phyloP scores from a whole-genome alignment of 2,329 filamentous ascomycete species.

The Arthrobotrys conoides region DNA sequence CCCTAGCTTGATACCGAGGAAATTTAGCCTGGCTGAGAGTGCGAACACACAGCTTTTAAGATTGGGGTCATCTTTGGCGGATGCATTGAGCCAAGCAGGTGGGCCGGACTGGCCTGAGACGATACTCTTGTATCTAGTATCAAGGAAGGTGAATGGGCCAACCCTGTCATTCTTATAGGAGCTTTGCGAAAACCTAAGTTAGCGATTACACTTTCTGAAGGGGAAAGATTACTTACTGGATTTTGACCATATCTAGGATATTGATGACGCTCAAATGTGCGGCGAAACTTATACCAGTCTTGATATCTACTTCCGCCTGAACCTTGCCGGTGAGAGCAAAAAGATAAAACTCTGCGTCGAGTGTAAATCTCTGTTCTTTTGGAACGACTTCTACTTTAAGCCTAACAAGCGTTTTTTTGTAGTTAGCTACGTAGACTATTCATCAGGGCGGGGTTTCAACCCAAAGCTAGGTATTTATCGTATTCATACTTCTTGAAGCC shows the following conservation, averaged over 20 bases:
- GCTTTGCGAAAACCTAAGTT: background rate
- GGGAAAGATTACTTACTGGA: background rate
- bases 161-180: background rate
- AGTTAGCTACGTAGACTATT: background rate
- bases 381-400: background rate
- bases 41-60: background rate
- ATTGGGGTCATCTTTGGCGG: background rate
- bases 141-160: background rate
- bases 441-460: too few relatives aligned
- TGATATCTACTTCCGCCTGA: background rate
- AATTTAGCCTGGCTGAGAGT: background rate
- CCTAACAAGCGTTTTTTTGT: background rate
- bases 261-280: background rate
- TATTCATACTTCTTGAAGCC: slow-evolving; percentile 1
- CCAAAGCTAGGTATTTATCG: too few relatives aligned
- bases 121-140: background rate
- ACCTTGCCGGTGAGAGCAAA: background rate
- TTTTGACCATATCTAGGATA: background rate
- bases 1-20: background rate
- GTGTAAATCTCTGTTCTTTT: background rate
- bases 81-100: background rate
- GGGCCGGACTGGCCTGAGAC: background rate
- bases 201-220: background rate
- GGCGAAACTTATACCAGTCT: background rate
- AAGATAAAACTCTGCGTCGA: background rate